Conservation (phyloP, 257 asterid genomes). For the Verbena officinalis region DNA sequence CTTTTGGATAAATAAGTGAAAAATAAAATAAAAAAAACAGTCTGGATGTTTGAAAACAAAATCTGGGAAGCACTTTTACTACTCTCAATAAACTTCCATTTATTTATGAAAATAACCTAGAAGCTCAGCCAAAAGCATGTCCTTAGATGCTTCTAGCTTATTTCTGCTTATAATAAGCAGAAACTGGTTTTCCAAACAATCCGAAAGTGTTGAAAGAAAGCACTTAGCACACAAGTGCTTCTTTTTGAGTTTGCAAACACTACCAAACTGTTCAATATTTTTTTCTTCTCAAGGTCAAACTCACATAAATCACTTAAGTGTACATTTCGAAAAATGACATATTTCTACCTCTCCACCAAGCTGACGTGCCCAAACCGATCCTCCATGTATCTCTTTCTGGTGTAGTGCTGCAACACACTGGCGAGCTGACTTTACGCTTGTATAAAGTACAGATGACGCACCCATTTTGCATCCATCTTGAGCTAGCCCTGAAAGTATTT, state of each 20-base stretch:
- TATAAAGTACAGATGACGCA: slow-evolving; percentile 76
- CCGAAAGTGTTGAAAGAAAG: too few relatives aligned
- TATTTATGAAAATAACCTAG: too few relatives aligned
- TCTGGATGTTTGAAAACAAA: too few relatives aligned
- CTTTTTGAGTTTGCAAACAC: not conserved
- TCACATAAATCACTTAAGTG: not conserved
- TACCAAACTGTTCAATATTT: not conserved
- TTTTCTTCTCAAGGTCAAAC: slow-evolving; percentile 7
- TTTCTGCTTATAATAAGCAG: too few relatives aligned
- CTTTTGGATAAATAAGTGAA: too few relatives aligned
- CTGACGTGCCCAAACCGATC: slow-evolving; percentile 93
- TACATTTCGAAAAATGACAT: slow-evolving; percentile 15
- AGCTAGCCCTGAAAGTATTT: slow-evolving; percentile 61
- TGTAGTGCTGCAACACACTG: slow-evolving; percentile 84
- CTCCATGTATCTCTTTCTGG: slow-evolving; percentile 74
- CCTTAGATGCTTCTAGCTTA: too few relatives aligned
- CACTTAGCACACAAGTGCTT: too few relatives aligned
- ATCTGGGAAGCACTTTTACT: too few relatives aligned
- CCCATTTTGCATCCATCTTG: slow-evolving; percentile 82
- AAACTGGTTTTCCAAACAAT: too few relatives aligned
- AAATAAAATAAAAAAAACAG: too few relatives aligned
- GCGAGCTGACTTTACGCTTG: slow-evolving; percentile 93
- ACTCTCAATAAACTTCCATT: too few relatives aligned
- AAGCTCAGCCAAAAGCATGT: too few relatives aligned
- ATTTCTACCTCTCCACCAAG: slow-evolving; percentile 94